Evolutionary conservation across 2,329 filamentous ascomycete genomes (phyloP).

Genomic region (Colletotrichum limetticola): DNA sequence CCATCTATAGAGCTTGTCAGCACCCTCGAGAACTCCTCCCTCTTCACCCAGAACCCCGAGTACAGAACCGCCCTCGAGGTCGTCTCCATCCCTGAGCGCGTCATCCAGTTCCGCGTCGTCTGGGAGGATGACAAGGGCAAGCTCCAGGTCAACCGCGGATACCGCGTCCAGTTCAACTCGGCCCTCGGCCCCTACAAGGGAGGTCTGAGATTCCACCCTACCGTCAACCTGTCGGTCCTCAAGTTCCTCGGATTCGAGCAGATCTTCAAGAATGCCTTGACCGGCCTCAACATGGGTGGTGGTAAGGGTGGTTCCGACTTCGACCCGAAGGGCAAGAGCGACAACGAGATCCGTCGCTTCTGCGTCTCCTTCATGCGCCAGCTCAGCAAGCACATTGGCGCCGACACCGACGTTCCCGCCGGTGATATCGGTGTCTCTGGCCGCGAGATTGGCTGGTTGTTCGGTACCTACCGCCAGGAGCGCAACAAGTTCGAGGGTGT

Average conservation of each 20-base stretch:
- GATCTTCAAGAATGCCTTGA: slow-evolving; percentile 99
- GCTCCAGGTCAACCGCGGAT: slow-evolving; percentile 94
- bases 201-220: slow-evolving; percentile 93
- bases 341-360: slow-evolving; percentile 97
- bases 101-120: slow-evolving; percentile 96
- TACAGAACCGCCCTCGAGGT: slow-evolving; percentile 92
- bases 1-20: slow-evolving; percentile 82
- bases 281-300: slow-evolving; percentile 93
- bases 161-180: slow-evolving; percentile 99
- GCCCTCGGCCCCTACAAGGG: slow-evolving; percentile 98
- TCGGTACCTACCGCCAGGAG: slow-evolving; percentile 90
- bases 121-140: slow-evolving; percentile 96
- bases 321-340: slow-evolving; percentile 98
- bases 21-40: slow-evolving; percentile 91
- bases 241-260: slow-evolving; percentile 99
- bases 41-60: slow-evolving; percentile 95
- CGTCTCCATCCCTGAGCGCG: slow-evolving; percentile 89
- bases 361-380: slow-evolving; percentile 97
- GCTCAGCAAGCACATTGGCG: slow-evolving; percentile 94
- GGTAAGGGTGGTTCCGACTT: slow-evolving; percentile 99
- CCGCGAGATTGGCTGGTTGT: slow-evolving; percentile 94
- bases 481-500: slow-evolving; percentile 95
- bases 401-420: slow-evolving; percentile 94
- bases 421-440: slow-evolving; percentile 95
- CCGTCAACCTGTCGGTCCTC: slow-evolving; percentile 77